Conservation (phyloP, 352 stramenopile genomes). For the Elongisporangium prolatum region DNA sequence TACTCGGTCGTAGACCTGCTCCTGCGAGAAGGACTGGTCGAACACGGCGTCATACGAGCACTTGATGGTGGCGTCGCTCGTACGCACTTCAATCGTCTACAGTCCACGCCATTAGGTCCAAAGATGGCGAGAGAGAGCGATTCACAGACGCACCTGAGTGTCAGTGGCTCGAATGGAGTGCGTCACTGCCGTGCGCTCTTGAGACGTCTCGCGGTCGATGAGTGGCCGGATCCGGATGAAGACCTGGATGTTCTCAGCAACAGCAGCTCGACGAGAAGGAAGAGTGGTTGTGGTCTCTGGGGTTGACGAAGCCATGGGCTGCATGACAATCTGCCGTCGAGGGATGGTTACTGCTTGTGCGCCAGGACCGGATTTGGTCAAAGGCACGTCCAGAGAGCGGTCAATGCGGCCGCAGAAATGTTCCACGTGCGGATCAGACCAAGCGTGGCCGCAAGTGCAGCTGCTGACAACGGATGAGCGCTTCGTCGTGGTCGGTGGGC, state of each 20-base stretch:
- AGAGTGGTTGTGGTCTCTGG: constrained; percentile 5
- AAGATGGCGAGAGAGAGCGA: background rate
- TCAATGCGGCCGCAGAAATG: constrained; percentile 71
- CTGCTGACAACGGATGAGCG: background rate
- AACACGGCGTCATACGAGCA: constrained; percentile 83
- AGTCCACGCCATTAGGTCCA: background rate
- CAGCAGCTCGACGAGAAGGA: background rate
- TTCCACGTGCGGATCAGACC: constrained; percentile 44
- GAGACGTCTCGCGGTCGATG: constrained; percentile 58
- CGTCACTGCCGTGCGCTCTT: constrained; percentile 17
- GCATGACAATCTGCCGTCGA: background rate
- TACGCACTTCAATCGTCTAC: constrained; percentile 78
- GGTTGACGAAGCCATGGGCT: background rate
- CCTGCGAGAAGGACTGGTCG: constrained; percentile 61
- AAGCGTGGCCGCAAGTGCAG: constrained; percentile 69
- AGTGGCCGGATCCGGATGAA: constrained; percentile 79
- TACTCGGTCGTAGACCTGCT: constrained; percentile 78
- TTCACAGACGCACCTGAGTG: constrained; percentile 22
- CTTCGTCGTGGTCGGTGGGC: background rate
- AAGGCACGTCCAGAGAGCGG: background rate
- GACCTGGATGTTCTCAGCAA: constrained; percentile 72
- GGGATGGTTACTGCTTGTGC: background rate
- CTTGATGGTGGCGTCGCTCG: constrained; percentile 63
- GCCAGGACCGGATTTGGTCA: background rate
- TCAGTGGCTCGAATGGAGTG: constrained; percentile 46